A percentile compares a stretch with the other conserved stretches of the same genome.
These are phyloP conservation scores for Mycosphaerella arachidis DNA, from an alignment of 2,329 filamentous ascomycete species.

Conservation along the genomic window DNA sequence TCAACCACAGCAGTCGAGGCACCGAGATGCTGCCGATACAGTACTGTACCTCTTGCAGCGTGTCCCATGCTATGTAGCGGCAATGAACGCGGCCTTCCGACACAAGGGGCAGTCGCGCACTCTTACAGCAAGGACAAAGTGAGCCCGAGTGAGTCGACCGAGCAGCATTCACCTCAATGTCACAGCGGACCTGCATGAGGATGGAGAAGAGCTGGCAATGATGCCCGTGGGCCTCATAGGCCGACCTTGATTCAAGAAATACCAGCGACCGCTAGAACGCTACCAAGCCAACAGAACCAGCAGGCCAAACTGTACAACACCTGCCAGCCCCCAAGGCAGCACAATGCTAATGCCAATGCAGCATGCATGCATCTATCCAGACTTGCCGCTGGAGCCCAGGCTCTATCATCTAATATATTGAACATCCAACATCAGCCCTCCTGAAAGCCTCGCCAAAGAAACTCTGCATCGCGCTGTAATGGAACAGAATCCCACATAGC, in stretches of 20 bases:
- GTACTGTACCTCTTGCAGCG: too few species aligned
- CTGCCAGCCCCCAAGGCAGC: neutral
- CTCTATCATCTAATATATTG: conserved; percentile 23
- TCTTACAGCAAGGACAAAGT: too few species aligned
- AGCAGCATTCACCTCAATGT: too few species aligned
- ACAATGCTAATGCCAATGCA: neutral
- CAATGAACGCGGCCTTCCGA: too few species aligned
- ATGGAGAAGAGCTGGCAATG: neutral
- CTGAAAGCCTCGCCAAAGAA: conserved; percentile 65
- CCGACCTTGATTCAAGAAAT: neutral
- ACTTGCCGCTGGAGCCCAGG: neutral
- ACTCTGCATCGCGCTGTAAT: conserved; percentile 92
- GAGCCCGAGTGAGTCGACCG: too few species aligned
- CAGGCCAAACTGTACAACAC: conserved; percentile 1
- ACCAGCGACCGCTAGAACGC: neutral
- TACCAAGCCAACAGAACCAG: neutral
- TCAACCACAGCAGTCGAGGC: too few species aligned
- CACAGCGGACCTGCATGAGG: too few species aligned
- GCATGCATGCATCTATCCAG: neutral
- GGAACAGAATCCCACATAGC: conserved; percentile 91
- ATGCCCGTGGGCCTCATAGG: neutral
- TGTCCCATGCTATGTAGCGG: too few species aligned
- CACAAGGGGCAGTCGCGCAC: too few species aligned
- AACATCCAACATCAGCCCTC: conserved; percentile 29
- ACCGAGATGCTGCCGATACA: too few species aligned